Conservation (phyloP, 208 protist genomes). For the Wallacemonas sp. region DNA sequence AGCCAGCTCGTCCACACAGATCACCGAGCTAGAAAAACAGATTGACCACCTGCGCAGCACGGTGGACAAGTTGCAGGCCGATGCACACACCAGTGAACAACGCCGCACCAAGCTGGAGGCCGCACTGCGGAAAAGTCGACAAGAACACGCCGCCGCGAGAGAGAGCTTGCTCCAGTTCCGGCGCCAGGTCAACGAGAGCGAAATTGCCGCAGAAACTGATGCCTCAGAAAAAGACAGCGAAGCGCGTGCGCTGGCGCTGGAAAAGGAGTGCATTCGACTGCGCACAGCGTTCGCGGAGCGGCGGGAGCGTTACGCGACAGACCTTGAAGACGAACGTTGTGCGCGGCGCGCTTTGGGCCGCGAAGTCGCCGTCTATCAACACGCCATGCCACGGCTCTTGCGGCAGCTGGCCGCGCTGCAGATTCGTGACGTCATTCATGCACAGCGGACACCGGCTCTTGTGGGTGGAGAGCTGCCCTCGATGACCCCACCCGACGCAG, state of each 20-base stretch:
- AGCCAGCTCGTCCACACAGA: neutral
- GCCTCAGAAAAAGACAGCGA: conserved; percentile 31
- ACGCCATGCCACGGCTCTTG: neutral
- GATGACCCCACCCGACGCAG: no score
- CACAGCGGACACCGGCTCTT: neutral
- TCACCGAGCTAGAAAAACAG: conserved; percentile 29
- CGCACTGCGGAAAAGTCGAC: conserved; percentile 19
- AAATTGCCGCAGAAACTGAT: conserved; percentile 45
- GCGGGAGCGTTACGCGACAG: conserved; percentile 12
- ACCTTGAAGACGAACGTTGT: conserved; percentile 9
- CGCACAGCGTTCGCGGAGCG: conserved; percentile 39
- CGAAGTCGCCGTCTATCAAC: neutral
- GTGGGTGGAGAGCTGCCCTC: neutral
- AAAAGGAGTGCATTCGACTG: conserved; percentile 49
- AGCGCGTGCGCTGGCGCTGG: conserved; percentile 27
- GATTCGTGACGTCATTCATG: neutral
- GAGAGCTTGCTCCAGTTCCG: conserved; percentile 35
- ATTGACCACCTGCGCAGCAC: conserved; percentile 14
- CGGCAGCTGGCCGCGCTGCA: neutral
- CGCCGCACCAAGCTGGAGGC: conserved; percentile 22
- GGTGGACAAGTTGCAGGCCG: conserved; percentile 8
- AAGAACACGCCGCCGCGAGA: conserved; percentile 45
- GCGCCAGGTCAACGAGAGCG: conserved; percentile 61
- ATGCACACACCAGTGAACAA: neutral
- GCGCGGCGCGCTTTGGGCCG: no score